Percentiles rank a stretch among this genome's conserved stretches.
Evolutionary conservation across 1,139 yeast genomes (phyloP).

Genomic region (Diutina mesorugosa): DNA sequence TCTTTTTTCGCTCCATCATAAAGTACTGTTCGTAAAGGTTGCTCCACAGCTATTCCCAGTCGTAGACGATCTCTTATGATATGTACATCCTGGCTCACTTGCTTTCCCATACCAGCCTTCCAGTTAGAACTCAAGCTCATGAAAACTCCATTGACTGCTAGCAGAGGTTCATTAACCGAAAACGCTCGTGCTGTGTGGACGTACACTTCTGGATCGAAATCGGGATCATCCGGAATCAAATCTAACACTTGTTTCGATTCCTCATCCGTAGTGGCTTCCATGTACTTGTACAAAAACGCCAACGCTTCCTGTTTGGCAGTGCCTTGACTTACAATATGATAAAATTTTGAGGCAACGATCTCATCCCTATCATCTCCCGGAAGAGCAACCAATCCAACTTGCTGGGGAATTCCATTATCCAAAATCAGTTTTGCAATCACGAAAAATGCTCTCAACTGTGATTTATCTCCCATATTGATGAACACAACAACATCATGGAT

Average conservation of each 20-base stretch:
- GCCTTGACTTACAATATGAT: conserved; percentile 19
- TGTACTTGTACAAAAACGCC: conserved; percentile 27
- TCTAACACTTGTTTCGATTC: conserved; percentile 16
- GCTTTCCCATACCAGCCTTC: conserved; percentile 30
- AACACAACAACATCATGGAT: conserved; percentile 66
- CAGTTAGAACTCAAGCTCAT: conserved; percentile 20
- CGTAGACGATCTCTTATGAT: conserved; percentile 14
- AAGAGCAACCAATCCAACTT: conserved; percentile 70
- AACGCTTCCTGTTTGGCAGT: conserved; percentile 21
- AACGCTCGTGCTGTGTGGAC: conserved; percentile 11
- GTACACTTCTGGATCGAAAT: conserved; percentile 7
- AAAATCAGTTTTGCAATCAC: conserved; percentile 39
- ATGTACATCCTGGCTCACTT: conserved; percentile 24
- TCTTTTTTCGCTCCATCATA: conserved; percentile 19
- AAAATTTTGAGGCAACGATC: conserved; percentile 19
- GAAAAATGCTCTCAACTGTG: conserved; percentile 33
- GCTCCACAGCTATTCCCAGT: neutral
- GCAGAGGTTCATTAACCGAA: conserved; percentile 35
- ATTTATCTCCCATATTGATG: conserved; percentile 43
- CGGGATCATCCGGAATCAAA: conserved; percentile 9
- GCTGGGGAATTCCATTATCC: conserved; percentile 56
- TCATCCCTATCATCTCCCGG: conserved; percentile 17
- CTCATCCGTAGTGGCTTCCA: conserved; percentile 13
- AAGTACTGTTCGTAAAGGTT: conserved; percentile 6
- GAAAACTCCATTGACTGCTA: conserved; percentile 67